Conservation (phyloP, 805 yeast genomes). For the Metschnikowia lochheadii region DNA sequence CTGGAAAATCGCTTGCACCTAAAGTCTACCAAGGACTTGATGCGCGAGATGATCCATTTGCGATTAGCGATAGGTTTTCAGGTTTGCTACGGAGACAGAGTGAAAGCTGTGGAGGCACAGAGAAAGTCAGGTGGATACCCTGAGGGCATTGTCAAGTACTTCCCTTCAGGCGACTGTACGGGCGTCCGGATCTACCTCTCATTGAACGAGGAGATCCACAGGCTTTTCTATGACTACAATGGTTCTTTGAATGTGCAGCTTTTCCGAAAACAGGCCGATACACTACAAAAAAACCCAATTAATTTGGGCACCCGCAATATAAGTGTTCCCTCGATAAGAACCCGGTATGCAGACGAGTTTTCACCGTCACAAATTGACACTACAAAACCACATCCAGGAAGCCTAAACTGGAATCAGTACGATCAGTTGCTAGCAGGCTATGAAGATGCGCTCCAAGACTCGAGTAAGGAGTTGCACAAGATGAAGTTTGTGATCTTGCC, state of each 20-base stretch:
- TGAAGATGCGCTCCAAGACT: conserved; percentile 63
- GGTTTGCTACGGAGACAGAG: conserved; percentile 70
- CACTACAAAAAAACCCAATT: conserved; percentile 8
- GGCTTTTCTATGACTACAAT: conserved; percentile 69
- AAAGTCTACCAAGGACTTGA: conserved; percentile 51
- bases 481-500: conserved; percentile 86
- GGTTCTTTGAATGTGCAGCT: conserved; percentile 77
- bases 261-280: conserved; percentile 33
- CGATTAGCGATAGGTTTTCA: conserved; percentile 87
- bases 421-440: conserved; percentile 93
- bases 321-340: conserved; percentile 51
- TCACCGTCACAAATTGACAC: conserved; percentile 35
- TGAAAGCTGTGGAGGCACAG: conserved; percentile 60
- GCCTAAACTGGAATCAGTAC: conserved; percentile 83
- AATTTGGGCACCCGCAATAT: conserved; percentile 11
- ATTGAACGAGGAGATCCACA: conserved; percentile 78
- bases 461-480: conserved; percentile 52
- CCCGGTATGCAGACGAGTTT: conserved; percentile 71
- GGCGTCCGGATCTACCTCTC: conserved; percentile 72
- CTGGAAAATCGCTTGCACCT: conserved; percentile 51
- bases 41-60: conserved; percentile 83
- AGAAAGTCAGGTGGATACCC: conserved; percentile 52
- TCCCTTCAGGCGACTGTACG: conserved; percentile 42
- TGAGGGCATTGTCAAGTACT: conserved; percentile 52
- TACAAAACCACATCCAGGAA: conserved; percentile 47